Conservation (phyloP, 345 rosid species). For the Physaria fendleri region DNA sequence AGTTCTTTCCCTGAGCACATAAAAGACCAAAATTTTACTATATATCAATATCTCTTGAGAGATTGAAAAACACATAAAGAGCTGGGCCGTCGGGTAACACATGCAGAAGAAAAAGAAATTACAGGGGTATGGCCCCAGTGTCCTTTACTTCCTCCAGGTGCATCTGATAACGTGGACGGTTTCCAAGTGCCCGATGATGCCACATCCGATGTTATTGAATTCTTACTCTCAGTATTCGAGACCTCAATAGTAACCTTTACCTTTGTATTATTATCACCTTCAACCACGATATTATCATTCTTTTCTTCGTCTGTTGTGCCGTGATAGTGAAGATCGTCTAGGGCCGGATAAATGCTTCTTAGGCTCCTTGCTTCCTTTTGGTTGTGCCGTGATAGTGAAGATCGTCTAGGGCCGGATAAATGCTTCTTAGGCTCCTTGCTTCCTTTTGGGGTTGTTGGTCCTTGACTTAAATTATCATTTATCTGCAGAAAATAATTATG, state of each 20-base stretch:
- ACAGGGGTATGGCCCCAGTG: slow-evolving; percentile 71
- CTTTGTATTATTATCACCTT: slow-evolving; percentile 2
- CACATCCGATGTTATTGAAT: slow-evolving; percentile 23
- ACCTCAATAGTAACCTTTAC: no score
- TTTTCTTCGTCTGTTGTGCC: slow-evolving; percentile 19
- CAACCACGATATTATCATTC: slow-evolving; percentile 21
- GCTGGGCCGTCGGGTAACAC: no score
- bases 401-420: slow-evolving; percentile 30
- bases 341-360: slow-evolving; percentile 35
- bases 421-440: slow-evolving; percentile 30
- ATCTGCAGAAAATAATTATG: slow-evolving; percentile 38
- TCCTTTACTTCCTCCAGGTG: slow-evolving; percentile 33
- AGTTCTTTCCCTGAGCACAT: slow-evolving; percentile 63
- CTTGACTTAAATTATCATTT: slow-evolving; percentile 31
- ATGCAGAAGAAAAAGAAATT: slow-evolving; percentile 47
- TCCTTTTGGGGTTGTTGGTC: slow-evolving; percentile 32
- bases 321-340: slow-evolving; percentile 26
- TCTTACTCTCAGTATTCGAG: slow-evolving; percentile 29
- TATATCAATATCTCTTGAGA: no score
- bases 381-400: no score
- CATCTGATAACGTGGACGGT: slow-evolving; percentile 34
- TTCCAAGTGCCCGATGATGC: slow-evolving; percentile 31
- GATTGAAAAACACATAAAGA: no score
- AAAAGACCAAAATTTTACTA: no score
- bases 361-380: slow-evolving; percentile 28